phyloP scores from a whole-genome alignment of 1,284 basidiomycete species.

The Tetrapyrgos nigripes region DNA sequence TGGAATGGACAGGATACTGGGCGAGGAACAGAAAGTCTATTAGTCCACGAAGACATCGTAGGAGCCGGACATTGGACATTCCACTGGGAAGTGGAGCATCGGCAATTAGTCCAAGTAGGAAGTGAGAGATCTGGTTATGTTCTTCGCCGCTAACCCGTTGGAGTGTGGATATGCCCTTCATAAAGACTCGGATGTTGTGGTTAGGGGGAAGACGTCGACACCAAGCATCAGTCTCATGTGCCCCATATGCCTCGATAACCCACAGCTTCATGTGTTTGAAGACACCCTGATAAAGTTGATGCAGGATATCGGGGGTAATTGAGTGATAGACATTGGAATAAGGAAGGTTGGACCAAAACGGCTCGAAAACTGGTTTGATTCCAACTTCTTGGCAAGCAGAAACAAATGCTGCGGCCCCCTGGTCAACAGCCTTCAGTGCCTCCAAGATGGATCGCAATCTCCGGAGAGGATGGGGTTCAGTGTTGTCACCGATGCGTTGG shows the following conservation, averaged over 20 bases:
- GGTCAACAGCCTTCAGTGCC: neutral
- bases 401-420: too few species aligned
- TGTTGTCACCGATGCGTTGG: too few species aligned
- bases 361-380: too few species aligned
- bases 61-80: neutral
- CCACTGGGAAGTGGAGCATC: slow-evolving; percentile 18
- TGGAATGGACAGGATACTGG: slow-evolving; percentile 27
- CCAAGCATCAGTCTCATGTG: slow-evolving; percentile 31
- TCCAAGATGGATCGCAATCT: neutral
- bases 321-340: slow-evolving; percentile 24
- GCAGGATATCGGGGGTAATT: slow-evolving; percentile 37
- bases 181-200: too few species aligned
- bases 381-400: too few species aligned
- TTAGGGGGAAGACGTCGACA: slow-evolving; percentile 35
- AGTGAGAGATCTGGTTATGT: slow-evolving; percentile 36
- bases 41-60: slow-evolving; percentile 19
- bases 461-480: too few species aligned
- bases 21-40: slow-evolving; percentile 36
- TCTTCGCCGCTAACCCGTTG: slow-evolving; percentile 34
- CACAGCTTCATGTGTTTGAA: slow-evolving; percentile 33
- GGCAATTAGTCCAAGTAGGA: slow-evolving; percentile 34
- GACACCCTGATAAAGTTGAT: slow-evolving; percentile 36
- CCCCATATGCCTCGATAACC: slow-evolving; percentile 21
- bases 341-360: slow-evolving; percentile 25
- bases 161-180: slow-evolving; percentile 40